These are phyloP conservation scores for Saccharomyces hybrid DNA, from an alignment of 1,139 yeast species.

Conservation along the genomic window DNA sequence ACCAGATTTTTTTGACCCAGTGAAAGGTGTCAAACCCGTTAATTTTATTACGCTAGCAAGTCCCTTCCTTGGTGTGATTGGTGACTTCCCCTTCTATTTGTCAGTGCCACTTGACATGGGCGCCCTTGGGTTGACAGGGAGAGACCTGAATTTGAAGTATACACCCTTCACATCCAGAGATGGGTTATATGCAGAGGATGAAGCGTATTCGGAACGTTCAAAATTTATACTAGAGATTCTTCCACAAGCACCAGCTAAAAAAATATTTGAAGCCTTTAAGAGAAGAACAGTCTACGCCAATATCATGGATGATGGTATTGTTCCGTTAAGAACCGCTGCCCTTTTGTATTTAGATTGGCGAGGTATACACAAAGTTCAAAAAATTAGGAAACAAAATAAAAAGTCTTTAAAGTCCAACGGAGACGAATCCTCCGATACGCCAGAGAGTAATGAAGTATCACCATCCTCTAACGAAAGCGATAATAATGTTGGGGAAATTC, in stretches of 20 bases:
- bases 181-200: conserved; percentile 12
- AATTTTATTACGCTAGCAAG: conserved; percentile 55
- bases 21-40: conserved; percentile 39
- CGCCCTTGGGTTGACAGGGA: conserved; percentile 55
- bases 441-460: background rate
- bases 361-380: conserved; percentile 45
- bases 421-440: conserved; percentile 1
- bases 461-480: conserved; percentile 2
- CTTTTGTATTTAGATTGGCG: conserved; percentile 51
- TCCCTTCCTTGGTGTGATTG: conserved; percentile 54
- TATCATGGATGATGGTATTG: conserved; percentile 53
- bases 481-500: conserved; percentile 31
- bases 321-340: conserved; percentile 53
- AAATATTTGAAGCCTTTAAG: conserved; percentile 40
- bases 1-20: conserved; percentile 45
- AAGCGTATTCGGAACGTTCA: conserved; percentile 3
- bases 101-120: conserved; percentile 56
- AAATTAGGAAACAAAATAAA: conserved; percentile 31
- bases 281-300: conserved; percentile 53
- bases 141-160: conserved; percentile 46
- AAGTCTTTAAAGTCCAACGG: background rate
- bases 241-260: conserved; percentile 48
- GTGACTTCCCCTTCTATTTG: conserved; percentile 52
- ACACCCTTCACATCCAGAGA: conserved; percentile 26
- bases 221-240: conserved; percentile 47